Conservation (phyloP, 495 filamentous ascomycete genomes). For the Penicillium pulvis region DNA sequence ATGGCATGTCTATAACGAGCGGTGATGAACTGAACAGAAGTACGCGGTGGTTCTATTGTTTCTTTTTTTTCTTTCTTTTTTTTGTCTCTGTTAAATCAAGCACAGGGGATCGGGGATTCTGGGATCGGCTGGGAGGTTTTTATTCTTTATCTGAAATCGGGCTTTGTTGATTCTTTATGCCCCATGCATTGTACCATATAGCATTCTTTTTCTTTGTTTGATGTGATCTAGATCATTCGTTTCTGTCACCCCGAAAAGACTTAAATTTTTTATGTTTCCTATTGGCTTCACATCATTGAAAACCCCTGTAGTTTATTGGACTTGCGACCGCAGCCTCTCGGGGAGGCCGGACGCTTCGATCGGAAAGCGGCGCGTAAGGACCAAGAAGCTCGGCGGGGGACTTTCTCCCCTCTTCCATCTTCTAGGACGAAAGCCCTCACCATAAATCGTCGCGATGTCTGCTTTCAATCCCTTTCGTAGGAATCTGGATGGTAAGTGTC, state of each 20-base stretch:
- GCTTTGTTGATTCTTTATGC: not conserved
- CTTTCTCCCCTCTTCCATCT: conserved; percentile 22
- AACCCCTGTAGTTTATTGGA: not conserved
- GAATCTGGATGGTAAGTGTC: conserved; percentile 38
- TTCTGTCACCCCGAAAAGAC: not conserved
- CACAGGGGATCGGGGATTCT: conserved; percentile 1
- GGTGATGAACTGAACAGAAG: conserved; percentile 25
- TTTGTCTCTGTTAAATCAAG: not conserved
- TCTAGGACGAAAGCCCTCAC: conserved; percentile 18
- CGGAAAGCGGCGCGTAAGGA: conserved; percentile 33
- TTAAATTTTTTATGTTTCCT: not conserved
- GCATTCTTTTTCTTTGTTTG: conserved; percentile 10
- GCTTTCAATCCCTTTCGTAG: conserved; percentile 60
- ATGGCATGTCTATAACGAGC: conserved; percentile 57
- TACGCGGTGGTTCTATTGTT: conserved; percentile 7
- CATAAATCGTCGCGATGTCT: conserved; percentile 50
- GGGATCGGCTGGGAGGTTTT: conserved; percentile 4
- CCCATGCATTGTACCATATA: conserved; percentile 12
- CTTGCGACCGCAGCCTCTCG: conserved; percentile 14
- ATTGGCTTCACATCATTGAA: not conserved
- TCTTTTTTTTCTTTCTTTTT: conserved; percentile 11
- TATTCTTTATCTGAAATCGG: conserved; percentile 3
- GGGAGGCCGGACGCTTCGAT: conserved; percentile 34
- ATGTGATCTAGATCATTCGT: conserved; percentile 1
- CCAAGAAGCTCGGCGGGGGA: conserved; percentile 30